phyloP scores from a whole-genome alignment of 768 basidiomycete species.

The Gautieria morchelliformis region DNA sequence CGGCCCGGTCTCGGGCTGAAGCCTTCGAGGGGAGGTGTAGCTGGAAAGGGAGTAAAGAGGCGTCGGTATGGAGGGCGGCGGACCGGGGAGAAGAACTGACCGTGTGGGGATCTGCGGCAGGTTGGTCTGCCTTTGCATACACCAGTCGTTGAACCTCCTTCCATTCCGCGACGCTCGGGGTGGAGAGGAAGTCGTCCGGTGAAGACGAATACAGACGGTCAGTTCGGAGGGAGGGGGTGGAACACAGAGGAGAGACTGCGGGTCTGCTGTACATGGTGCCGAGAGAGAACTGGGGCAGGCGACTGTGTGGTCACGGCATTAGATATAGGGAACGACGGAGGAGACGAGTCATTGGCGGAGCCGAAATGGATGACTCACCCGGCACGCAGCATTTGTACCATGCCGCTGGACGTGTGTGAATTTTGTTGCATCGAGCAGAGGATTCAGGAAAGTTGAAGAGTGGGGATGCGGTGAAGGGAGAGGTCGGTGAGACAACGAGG shows the following conservation, averaged over 20 bases:
- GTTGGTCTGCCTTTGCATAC: not conserved
- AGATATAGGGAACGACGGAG: not conserved
- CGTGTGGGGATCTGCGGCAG: not conserved
- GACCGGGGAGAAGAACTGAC: not conserved
- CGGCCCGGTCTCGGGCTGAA: not conserved
- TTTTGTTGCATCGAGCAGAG: not conserved
- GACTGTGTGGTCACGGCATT: not conserved
- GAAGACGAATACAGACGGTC: not conserved
- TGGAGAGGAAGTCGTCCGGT: constrained; percentile 1
- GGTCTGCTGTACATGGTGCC: not conserved
- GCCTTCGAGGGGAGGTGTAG: not conserved
- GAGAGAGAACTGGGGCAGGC: not conserved
- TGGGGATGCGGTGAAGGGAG: no score
- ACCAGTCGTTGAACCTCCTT: not conserved
- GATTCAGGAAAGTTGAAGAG: no score
- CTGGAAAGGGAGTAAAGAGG: not conserved
- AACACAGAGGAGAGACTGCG: not conserved
- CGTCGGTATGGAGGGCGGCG: not conserved
- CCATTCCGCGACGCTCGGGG: not conserved
- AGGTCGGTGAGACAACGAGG: no score
- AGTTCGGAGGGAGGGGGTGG: not conserved
- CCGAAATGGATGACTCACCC: constrained; percentile 7
- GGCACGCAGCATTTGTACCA: not conserved
- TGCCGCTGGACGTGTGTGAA: not conserved
- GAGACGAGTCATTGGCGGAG: not conserved